phyloP scores from a whole-genome alignment of 805 yeast species.

The Cyberlindnera japonica region DNA sequence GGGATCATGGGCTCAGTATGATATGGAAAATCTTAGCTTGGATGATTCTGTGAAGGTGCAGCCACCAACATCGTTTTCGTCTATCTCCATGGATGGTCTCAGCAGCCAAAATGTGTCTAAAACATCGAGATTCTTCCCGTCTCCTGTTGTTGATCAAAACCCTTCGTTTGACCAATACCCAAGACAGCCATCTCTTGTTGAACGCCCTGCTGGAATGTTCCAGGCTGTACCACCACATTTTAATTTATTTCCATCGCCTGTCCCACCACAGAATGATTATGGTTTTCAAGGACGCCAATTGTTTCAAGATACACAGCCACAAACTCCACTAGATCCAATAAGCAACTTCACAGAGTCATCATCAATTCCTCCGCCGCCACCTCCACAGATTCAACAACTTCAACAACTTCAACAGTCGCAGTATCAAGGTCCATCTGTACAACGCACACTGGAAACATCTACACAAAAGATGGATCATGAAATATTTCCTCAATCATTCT shows the following conservation, averaged over 20 bases:
- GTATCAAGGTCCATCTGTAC: background rate
- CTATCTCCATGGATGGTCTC: background rate
- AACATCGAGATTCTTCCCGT: conserved; percentile 28
- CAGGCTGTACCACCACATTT: conserved; percentile 7
- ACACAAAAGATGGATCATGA: conserved; percentile 13
- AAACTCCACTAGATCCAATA: background rate
- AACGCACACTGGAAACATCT: conserved; percentile 1
- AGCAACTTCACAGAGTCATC: background rate
- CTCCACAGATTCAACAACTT: background rate
- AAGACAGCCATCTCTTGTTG: conserved; percentile 11
- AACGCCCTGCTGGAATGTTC: conserved; percentile 2
- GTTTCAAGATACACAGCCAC: background rate
- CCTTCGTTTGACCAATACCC: conserved; percentile 18
- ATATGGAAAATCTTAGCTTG: conserved; percentile 18
- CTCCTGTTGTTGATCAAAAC: conserved; percentile 20
- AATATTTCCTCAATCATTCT: conserved; percentile 12
- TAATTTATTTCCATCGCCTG: conserved; percentile 2
- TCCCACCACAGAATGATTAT: background rate
- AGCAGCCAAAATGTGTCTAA: conserved; percentile 10
- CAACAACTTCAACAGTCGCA: background rate
- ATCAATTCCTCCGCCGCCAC: background rate
- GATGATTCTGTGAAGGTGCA: conserved; percentile 16
- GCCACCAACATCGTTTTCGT: background rate
- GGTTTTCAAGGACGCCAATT: background rate
- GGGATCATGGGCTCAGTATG: conserved; percentile 26